Evolutionary conservation across 352 stramenopile species (phyloP).

Genomic region (Phytophthora crassamura): DNA sequence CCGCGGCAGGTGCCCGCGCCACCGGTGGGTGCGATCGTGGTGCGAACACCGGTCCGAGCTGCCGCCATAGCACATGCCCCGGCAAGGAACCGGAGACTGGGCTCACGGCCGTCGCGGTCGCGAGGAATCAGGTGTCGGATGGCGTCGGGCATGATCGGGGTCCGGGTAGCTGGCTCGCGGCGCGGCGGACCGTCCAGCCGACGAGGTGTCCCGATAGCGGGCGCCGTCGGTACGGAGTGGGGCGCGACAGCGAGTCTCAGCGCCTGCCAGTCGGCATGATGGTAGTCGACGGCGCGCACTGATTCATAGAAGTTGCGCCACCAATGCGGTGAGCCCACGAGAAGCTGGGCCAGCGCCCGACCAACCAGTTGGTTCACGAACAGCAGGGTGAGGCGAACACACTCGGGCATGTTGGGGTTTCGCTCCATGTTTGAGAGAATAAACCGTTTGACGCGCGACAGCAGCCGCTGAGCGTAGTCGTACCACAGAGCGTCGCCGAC

Average conservation of each 20-base stretch:
- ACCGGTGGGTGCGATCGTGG: conserved; percentile 1
- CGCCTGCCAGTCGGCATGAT: neutral
- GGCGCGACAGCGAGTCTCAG: neutral
- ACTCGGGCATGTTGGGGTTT: no score
- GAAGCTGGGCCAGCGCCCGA: neutral
- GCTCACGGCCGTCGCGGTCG: neutral
- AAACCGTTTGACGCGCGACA: no score
- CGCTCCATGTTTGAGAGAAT: no score
- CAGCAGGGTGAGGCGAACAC: no score
- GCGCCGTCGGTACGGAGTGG: neutral
- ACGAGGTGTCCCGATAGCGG: no score
- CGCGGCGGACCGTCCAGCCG: no score
- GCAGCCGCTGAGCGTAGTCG: neutral
- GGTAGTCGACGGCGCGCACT: conserved; percentile 9
- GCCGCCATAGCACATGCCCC: conserved; percentile 15
- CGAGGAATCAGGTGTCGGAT: neutral
- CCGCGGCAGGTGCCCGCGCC: neutral
- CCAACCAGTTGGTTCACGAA: no score
- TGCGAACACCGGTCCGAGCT: neutral
- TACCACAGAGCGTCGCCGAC: conserved; percentile 9
- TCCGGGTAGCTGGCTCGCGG: neutral
- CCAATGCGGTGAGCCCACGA: conserved; percentile 5
- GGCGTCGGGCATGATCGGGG: conserved; percentile 12
- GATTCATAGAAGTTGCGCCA: neutral
- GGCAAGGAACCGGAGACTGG: conserved; percentile 4